These are phyloP conservation scores for Mallotus japonicus DNA, from an alignment of 441 rosid genomes.

Conservation along the genomic window DNA sequence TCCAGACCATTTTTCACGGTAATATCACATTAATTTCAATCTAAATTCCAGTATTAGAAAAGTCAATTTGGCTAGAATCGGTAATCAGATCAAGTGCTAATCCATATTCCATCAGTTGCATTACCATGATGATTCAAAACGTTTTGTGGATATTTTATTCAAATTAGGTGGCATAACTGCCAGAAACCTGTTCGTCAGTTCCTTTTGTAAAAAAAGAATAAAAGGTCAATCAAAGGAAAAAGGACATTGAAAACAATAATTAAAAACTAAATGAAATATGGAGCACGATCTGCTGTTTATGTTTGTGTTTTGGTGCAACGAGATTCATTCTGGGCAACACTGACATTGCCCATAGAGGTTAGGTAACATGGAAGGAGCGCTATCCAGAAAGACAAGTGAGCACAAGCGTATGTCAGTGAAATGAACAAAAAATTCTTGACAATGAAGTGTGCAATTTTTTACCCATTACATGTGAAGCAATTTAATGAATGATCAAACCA, in stretches of 20 bases:
- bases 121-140: neutral
- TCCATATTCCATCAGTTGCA: neutral
- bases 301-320: neutral
- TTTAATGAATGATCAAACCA: neutral
- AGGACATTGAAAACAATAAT: neutral
- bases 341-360: neutral
- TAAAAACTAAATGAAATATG: neutral
- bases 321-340: neutral
- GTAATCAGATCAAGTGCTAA: neutral
- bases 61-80: neutral
- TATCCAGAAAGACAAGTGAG: slow-evolving; percentile 9
- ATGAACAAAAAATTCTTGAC: no score
- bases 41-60: neutral
- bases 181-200: neutral
- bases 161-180: neutral
- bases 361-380: neutral
- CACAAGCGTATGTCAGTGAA: neutral
- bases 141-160: neutral
- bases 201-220: neutral
- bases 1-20: neutral
- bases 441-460: neutral
- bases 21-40: neutral
- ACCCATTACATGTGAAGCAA: neutral
- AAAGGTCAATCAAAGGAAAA: neutral
- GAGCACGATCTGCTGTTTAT: neutral